A percentile compares a stretch with the other conserved stretches of the same genome.
Conservation (phyloP, 257 asterid genomes). For the Rhazya stricta region DNA sequence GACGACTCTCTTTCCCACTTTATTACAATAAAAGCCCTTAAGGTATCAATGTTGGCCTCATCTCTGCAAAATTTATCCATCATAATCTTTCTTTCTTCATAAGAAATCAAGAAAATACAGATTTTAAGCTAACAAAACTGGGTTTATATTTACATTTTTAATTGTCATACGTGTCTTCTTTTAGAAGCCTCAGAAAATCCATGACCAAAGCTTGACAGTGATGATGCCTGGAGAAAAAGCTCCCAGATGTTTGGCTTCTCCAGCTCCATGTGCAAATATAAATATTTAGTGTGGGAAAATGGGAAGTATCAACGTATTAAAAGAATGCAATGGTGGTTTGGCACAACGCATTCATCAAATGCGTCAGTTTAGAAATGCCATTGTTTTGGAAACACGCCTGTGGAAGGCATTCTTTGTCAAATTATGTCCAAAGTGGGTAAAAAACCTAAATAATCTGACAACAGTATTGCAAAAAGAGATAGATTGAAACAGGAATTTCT, state of each 20-base stretch:
- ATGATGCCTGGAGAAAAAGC: constrained; percentile 27
- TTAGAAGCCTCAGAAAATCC: constrained; percentile 3
- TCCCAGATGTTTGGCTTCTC: constrained; percentile 22
- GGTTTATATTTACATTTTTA: background rate
- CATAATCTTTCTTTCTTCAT: background rate
- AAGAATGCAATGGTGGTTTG: too few relatives aligned
- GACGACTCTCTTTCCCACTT: background rate
- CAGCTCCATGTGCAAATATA: constrained; percentile 7
- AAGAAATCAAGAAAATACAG: background rate
- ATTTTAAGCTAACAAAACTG: background rate
- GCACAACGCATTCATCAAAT: too few relatives aligned
- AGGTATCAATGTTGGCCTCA: background rate
- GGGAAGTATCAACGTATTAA: too few relatives aligned
- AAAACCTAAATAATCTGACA: background rate
- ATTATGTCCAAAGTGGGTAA: too few relatives aligned
- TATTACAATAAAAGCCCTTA: background rate
- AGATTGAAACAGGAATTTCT: background rate
- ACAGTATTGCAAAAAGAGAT: background rate
- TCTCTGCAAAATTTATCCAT: too few relatives aligned
- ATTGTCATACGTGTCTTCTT: background rate
- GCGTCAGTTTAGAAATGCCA: too few relatives aligned
- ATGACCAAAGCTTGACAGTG: constrained; percentile 16
- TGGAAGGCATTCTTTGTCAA: too few relatives aligned
- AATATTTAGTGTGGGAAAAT: background rate
- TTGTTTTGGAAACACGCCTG: too few relatives aligned